Conservation (phyloP, 139 green algal genomes). For the Pleodorina starrii region DNA sequence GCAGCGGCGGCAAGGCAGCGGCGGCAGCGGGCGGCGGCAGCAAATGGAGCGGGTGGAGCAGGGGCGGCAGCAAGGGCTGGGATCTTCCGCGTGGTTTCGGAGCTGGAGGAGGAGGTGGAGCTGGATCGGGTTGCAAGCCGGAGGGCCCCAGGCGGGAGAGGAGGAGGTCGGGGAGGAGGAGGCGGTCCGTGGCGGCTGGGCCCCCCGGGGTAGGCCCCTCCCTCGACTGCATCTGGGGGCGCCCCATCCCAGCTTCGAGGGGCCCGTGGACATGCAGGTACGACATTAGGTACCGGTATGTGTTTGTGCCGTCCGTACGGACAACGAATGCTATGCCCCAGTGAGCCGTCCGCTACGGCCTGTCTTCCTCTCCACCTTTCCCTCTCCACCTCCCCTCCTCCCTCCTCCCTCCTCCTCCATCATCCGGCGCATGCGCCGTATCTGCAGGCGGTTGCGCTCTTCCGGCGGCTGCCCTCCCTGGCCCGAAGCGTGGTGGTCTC, state of each 20-base stretch:
- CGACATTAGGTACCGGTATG: not conserved
- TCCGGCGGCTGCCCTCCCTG: not conserved
- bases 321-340: too few relatives aligned
- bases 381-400: not conserved
- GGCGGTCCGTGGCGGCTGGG: not conserved
- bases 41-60: not conserved
- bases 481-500: constrained; percentile 24
- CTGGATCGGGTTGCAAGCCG: too few relatives aligned
- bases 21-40: not conserved
- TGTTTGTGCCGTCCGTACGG: not conserved
- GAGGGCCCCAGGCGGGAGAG: too few relatives aligned
- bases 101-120: not conserved
- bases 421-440: not conserved
- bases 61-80: not conserved
- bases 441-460: constrained; percentile 23
- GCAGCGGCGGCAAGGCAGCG: not conserved
- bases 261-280: constrained; percentile 30
- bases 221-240: constrained; percentile 21
- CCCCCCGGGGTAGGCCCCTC: not conserved
- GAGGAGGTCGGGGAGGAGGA: too few relatives aligned
- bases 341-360: too few relatives aligned
- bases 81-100: not conserved
- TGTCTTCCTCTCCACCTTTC: too few relatives aligned
- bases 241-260: constrained; percentile 39
- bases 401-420: not conserved